Percentiles rank a stretch among this genome's conserved stretches.
Conservation (phyloP, 1,139 yeast species). For the Debaryomycetaceae sp. region DNA sequence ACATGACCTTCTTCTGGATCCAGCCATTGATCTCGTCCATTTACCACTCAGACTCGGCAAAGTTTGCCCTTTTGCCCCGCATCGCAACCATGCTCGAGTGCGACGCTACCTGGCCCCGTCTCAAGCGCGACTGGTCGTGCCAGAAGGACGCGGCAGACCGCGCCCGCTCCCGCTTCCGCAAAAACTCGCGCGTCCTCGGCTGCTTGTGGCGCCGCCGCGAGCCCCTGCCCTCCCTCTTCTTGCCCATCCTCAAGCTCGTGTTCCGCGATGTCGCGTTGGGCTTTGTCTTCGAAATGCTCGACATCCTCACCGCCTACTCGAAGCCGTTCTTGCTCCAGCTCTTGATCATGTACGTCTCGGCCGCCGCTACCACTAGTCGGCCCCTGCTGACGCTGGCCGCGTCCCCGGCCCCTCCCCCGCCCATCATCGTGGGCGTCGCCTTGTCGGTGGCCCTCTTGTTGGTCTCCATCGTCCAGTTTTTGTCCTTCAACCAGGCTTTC, state of each 20-base stretch:
- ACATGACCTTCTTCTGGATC: slow-evolving; percentile 16
- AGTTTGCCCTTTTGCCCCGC: slow-evolving; percentile 12
- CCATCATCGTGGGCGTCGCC: slow-evolving; percentile 13
- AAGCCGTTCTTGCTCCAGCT: slow-evolving; percentile 15
- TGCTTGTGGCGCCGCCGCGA: slow-evolving; percentile 1
- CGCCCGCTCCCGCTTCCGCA: background rate
- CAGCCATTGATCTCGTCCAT: slow-evolving; percentile 14
- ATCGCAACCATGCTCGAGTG: slow-evolving; percentile 3
- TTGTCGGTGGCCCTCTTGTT: slow-evolving; percentile 10
- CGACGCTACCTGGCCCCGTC: slow-evolving; percentile 3
- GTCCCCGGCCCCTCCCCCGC: slow-evolving; percentile 8
- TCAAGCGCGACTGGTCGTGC: slow-evolving; percentile 5
- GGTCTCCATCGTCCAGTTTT: slow-evolving; percentile 7
- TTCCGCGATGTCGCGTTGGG: slow-evolving; percentile 4
- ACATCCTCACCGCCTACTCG: slow-evolving; percentile 6
- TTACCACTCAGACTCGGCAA: slow-evolving; percentile 12
- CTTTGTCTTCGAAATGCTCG: slow-evolving; percentile 5
- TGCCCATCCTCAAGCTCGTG: slow-evolving; percentile 7
- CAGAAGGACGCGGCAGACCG: slow-evolving; percentile 1
- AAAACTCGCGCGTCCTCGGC: background rate
- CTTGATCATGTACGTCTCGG: slow-evolving; percentile 12
- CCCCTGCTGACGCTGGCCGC: slow-evolving; percentile 8
- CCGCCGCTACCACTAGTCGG: slow-evolving; percentile 2
- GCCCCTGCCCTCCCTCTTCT: slow-evolving; percentile 10
- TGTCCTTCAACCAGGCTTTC: slow-evolving; percentile 12